These are phyloP conservation scores for Candolleomyces efflorescens DNA, from an alignment of 768 basidiomycete species.

Conservation along the genomic window DNA sequence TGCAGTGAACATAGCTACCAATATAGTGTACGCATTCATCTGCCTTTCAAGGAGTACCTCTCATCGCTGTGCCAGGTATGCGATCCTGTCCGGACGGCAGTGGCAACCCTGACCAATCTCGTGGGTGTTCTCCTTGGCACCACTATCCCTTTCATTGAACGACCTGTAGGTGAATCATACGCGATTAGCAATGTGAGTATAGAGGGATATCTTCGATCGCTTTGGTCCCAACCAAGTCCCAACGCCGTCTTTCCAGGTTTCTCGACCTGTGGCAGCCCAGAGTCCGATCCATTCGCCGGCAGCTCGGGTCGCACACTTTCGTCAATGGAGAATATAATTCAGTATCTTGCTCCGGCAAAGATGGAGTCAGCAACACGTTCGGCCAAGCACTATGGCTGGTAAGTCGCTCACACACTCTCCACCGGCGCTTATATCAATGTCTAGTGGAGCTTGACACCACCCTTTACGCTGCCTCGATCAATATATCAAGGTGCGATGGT, in stretches of 20 bases:
- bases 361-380: slow-evolving; percentile 49
- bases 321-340: slow-evolving; percentile 56
- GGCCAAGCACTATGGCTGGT: slow-evolving; percentile 53
- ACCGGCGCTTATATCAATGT: not conserved
- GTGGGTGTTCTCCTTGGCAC: slow-evolving; percentile 19
- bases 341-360: slow-evolving; percentile 47
- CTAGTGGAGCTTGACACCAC: slow-evolving; percentile 36
- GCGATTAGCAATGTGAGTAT: slow-evolving; percentile 40
- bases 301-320: slow-evolving; percentile 45
- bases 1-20: slow-evolving; percentile 56
- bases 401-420: not conserved
- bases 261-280: slow-evolving; percentile 55
- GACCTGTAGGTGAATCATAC: slow-evolving; percentile 46
- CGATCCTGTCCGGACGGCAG: slow-evolving; percentile 36
- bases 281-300: slow-evolving; percentile 40
- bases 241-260: slow-evolving; percentile 27
- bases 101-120: slow-evolving; percentile 47
- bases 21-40: slow-evolving; percentile 41
- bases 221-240: not conserved
- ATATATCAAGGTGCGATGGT: slow-evolving; percentile 40
- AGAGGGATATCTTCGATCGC: not conserved
- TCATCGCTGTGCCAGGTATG: slow-evolving; percentile 25
- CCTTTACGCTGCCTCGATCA: slow-evolving; percentile 44
- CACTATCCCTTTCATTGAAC: not conserved
- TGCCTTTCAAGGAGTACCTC: no score